Evolutionary conservation across 2,329 filamentous ascomycete genomes (phyloP).

Genomic region (Aspergillus ochraceoroseus): DNA sequence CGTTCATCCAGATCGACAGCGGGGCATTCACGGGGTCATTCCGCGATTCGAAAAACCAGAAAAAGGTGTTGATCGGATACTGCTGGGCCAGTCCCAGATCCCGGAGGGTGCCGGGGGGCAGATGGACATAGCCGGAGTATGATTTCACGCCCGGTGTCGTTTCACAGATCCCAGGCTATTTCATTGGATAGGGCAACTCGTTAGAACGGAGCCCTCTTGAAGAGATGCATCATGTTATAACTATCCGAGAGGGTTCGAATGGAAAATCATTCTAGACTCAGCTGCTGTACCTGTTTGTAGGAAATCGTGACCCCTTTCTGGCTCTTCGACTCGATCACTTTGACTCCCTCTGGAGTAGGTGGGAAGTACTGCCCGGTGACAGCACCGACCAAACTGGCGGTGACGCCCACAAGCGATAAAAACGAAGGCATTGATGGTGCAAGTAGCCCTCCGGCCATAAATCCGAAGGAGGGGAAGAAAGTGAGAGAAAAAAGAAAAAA

Average conservation of each 20-base stretch:
- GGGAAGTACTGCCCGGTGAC: conserved; percentile 39
- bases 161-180: conserved; percentile 51
- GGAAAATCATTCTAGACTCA: too few relatives aligned
- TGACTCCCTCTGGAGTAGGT: conserved; percentile 40
- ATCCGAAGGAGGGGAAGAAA: not conserved
- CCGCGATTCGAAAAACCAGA: conserved; percentile 60
- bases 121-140: conserved; percentile 58
- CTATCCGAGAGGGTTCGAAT: too few relatives aligned
- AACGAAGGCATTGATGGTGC: conserved; percentile 15
- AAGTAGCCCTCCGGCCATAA: not conserved
- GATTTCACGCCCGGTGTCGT: conserved; percentile 53
- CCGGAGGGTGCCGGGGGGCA: conserved; percentile 46
- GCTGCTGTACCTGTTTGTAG: conserved; percentile 42
- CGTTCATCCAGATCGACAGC: conserved; percentile 59
- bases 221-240: too few relatives aligned
- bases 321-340: conserved; percentile 41
- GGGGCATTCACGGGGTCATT: conserved; percentile 52
- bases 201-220: too few relatives aligned
- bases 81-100: conserved; percentile 44
- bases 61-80: conserved; percentile 60
- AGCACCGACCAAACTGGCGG: conserved; percentile 18
- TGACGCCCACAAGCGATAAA: conserved; percentile 10
- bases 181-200: not conserved
- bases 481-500: too few relatives aligned
- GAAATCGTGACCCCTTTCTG: conserved; percentile 44